A percentile compares a stretch with the other conserved stretches of the same genome.
Conservation (phyloP, 2,329 filamentous ascomycete species). For the Apiospora aurea region DNA sequence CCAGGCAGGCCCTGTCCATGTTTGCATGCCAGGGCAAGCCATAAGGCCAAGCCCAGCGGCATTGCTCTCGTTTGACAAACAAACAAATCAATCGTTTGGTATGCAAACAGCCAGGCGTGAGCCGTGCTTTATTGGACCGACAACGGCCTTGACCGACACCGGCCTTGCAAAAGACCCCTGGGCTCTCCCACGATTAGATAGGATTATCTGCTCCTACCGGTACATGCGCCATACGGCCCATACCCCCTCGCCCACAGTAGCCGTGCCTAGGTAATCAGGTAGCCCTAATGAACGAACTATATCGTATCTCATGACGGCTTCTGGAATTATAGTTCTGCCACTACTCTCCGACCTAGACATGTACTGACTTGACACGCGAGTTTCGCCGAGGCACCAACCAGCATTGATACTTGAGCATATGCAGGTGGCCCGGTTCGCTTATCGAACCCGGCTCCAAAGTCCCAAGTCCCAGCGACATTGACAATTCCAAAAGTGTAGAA, state of each 20-base stretch:
- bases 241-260: neutral
- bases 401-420: neutral
- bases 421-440: conserved; percentile 16
- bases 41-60: neutral
- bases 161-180: neutral
- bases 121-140: neutral
- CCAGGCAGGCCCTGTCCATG: neutral
- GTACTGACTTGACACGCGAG: conserved; percentile 13
- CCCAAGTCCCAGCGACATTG: neutral
- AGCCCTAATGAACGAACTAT: conserved; percentile 7
- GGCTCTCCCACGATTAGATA: neutral
- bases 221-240: neutral
- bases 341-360: neutral
- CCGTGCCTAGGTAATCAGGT: conserved; percentile 3
- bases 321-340: conserved; percentile 5
- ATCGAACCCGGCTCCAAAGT: conserved; percentile 14
- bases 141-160: conserved; percentile 7
- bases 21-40: neutral
- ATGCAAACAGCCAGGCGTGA: neutral
- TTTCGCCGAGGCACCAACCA: conserved; percentile 11
- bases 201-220: neutral
- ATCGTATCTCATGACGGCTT: conserved; percentile 16
- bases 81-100: neutral
- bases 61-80: conserved; percentile 1
- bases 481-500: conserved; percentile 1